These are phyloP conservation scores for Paramecium primaurelia DNA, from an alignment of 73 alveolate genomes.

Conservation along the genomic window DNA sequence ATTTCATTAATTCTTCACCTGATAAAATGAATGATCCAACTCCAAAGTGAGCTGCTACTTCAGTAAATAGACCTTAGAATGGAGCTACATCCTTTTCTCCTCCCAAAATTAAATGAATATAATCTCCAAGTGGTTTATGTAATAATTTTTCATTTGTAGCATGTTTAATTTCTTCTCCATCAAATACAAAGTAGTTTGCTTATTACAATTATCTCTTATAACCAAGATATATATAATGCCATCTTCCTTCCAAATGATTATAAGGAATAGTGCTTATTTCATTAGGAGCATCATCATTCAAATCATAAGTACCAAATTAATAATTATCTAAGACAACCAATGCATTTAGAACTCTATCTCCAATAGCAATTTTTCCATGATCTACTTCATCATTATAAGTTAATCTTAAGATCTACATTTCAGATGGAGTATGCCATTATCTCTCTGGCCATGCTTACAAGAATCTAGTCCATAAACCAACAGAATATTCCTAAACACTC, in stretches of 20 bases:
- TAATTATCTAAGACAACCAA: background rate
- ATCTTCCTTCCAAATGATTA: conserved; percentile 3
- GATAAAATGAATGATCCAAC: background rate
- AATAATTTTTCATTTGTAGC: background rate
- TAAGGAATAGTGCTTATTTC: conserved; percentile 5
- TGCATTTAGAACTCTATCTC: conserved; percentile 31
- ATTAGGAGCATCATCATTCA: conserved; percentile 33
- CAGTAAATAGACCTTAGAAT: conserved; percentile 11
- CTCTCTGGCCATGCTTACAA: conserved; percentile 1
- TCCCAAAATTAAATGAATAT: background rate
- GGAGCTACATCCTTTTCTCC: conserved; percentile 5
- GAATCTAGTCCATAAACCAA: conserved; percentile 39
- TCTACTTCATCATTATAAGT: conserved; percentile 12
- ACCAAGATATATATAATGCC: conserved; percentile 41
- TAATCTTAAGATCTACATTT: conserved; percentile 19
- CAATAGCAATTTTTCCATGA: background rate
- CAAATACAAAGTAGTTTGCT: conserved; percentile 32
- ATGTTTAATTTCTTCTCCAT: background rate
- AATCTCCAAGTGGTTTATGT: conserved; percentile 36
- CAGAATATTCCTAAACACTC: background rate
- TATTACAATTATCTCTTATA: background rate
- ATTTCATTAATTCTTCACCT: background rate
- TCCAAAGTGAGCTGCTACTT: background rate
- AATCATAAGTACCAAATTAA: conserved; percentile 31
- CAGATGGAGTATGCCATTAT: background rate